A percentile compares a stretch with the other conserved stretches of the same genome.
These are phyloP conservation scores for Agaricus blazei DNA, from an alignment of 768 basidiomycete genomes.

Conservation along the genomic window DNA sequence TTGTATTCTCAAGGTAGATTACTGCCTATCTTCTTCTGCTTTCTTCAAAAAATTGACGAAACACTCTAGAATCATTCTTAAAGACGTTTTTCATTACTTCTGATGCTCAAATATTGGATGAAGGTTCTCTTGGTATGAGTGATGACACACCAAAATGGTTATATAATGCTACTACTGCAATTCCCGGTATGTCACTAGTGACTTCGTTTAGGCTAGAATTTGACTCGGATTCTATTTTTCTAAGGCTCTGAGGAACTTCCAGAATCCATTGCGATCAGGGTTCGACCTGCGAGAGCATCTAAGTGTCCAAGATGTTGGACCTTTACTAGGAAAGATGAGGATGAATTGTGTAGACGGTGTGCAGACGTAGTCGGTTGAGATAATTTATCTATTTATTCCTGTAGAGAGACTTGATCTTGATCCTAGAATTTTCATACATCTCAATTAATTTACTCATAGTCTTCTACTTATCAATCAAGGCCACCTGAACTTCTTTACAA, in stretches of 20 bases:
- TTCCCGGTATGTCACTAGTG: slow-evolving; percentile 37
- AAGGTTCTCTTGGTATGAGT: slow-evolving; percentile 32
- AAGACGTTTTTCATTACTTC: slow-evolving; percentile 82
- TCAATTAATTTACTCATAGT: too few species aligned
- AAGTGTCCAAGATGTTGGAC: slow-evolving; percentile 96
- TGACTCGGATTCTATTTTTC: not conserved
- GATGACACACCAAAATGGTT: slow-evolving; percentile 42
- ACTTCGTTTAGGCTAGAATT: not conserved
- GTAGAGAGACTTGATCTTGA: too few species aligned
- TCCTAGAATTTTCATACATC: too few species aligned
- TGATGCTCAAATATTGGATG: slow-evolving; percentile 48
- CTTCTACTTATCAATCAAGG: too few species aligned
- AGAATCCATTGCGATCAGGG: slow-evolving; percentile 39
- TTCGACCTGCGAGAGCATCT: slow-evolving; percentile 51
- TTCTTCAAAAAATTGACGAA: not conserved
- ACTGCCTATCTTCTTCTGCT: not conserved
- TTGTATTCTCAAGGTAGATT: not conserved
- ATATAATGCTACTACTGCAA: slow-evolving; percentile 35
- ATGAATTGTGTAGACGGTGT: slow-evolving; percentile 67
- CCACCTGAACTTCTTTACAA: too few species aligned
- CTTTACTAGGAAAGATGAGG: slow-evolving; percentile 46
- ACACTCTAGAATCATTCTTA: slow-evolving; percentile 49
- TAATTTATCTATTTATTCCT: too few species aligned
- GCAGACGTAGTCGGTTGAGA: slow-evolving; percentile 16
- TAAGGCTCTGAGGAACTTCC: slow-evolving; percentile 18